These are phyloP conservation scores for Antrodiella citrinella DNA, from an alignment of 768 basidiomycete species.

Conservation along the genomic window DNA sequence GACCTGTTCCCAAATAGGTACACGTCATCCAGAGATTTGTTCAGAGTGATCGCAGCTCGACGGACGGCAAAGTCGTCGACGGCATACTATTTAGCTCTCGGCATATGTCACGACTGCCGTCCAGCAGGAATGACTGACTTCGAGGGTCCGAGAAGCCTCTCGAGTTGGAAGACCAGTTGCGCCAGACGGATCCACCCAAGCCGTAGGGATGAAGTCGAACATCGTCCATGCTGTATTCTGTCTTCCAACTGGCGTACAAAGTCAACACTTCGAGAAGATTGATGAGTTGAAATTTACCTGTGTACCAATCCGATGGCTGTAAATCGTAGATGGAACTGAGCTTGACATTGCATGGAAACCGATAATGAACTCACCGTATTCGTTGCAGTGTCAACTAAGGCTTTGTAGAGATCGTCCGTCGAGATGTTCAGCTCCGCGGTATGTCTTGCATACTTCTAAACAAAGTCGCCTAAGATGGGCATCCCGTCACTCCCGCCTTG, in stretches of 20 bases:
- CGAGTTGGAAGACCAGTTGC: constrained; percentile 39
- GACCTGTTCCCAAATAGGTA: constrained; percentile 39
- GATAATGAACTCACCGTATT: constrained; percentile 31
- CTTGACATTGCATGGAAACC: too few relatives aligned
- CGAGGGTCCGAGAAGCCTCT: constrained; percentile 40
- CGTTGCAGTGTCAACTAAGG: constrained; percentile 42
- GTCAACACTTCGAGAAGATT: neutral
- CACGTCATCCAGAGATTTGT: constrained; percentile 31
- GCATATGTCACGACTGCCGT: neutral
- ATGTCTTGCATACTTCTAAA: constrained; percentile 33
- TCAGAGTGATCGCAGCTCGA: constrained; percentile 36
- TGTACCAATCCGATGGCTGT: constrained; percentile 44
- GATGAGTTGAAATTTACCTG: constrained; percentile 20
- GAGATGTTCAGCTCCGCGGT: constrained; percentile 34
- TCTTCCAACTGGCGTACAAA: constrained; percentile 29
- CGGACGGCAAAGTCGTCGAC: constrained; percentile 45
- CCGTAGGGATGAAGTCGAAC: constrained; percentile 41
- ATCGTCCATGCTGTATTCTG: constrained; percentile 46
- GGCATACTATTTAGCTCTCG: constrained; percentile 42
- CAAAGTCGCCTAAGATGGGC: constrained; percentile 46
- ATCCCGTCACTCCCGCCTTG: constrained; percentile 44
- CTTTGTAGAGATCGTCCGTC: constrained; percentile 39
- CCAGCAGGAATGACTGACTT: constrained; percentile 30
- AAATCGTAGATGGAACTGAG: neutral
- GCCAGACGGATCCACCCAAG: constrained; percentile 41